A percentile compares a stretch with the other conserved stretches of the same genome.
Evolutionary conservation across 1,139 yeast species (phyloP).

Genomic region (Wickerhamomyces sp.): DNA sequence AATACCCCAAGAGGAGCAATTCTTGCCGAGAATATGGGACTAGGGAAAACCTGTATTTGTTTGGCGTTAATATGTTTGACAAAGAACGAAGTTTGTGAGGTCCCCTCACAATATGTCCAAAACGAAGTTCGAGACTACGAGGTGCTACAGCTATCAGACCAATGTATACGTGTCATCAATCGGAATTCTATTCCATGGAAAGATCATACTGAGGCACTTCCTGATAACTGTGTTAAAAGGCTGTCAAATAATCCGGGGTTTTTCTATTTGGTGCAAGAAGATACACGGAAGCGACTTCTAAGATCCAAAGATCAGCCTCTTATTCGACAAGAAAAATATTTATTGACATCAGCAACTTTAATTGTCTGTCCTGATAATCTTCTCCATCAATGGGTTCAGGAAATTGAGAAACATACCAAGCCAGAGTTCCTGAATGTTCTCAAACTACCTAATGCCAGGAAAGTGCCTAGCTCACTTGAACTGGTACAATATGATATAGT

Average conservation of each 20-base stretch:
- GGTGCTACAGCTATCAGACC: slow-evolving; percentile 31
- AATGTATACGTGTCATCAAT: slow-evolving; percentile 41
- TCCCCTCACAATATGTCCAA: slow-evolving; percentile 31
- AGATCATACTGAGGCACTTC: slow-evolving; percentile 38
- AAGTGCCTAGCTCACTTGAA: slow-evolving; percentile 28
- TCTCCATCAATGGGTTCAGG: slow-evolving; percentile 61
- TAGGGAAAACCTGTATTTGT: slow-evolving; percentile 68
- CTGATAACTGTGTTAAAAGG: slow-evolving; percentile 36
- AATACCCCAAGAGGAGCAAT: slow-evolving; percentile 60
- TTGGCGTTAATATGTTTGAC: slow-evolving; percentile 56
- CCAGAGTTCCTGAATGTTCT: slow-evolving; percentile 33
- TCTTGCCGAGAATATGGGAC: slow-evolving; percentile 73
- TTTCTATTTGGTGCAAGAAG: slow-evolving; percentile 32
- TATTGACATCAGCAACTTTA: slow-evolving; percentile 50
- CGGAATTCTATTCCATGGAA: slow-evolving; percentile 57
- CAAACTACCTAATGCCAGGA: slow-evolving; percentile 18
- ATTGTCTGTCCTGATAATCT: slow-evolving; percentile 64
- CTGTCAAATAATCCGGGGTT: slow-evolving; percentile 39
- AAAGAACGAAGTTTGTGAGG: slow-evolving; percentile 43
- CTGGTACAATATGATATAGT: slow-evolving; percentile 47
- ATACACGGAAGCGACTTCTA: slow-evolving; percentile 14
- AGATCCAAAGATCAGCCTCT: slow-evolving; percentile 17
- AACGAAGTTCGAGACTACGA: slow-evolving; percentile 9
- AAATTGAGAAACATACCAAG: slow-evolving; percentile 50
- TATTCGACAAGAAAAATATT: slow-evolving; percentile 28